Evolutionary conservation across 2,329 filamentous ascomycete genomes (phyloP), one percentile per base, ranked within the genome.

Genomic region (Orbilia blumenaviensis): DNA sequence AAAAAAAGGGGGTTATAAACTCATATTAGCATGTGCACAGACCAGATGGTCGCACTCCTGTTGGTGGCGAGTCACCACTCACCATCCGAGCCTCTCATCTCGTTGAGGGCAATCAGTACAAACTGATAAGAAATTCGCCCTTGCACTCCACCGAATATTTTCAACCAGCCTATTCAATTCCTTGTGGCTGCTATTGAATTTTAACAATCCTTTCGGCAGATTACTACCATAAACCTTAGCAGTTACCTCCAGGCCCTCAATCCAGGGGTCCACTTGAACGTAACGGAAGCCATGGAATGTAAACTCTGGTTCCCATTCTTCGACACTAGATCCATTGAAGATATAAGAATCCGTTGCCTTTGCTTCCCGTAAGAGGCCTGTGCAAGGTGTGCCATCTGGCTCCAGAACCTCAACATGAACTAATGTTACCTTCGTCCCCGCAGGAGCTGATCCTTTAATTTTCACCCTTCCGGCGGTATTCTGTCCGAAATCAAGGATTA

Each of bases 91-190:
- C 0, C 86, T 83, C 80, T 88, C 86, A 63, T 88, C 86, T 0
- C 86, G 83, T 76, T 88, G 86, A 0, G 87, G 87, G 77, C 86
- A 88, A 78, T 89, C 88, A 0, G 87, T 89, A 0, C 87, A 87
- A 0, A 89, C 81, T 0, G 84, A 85, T 2, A 89, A 78, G 78
- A 89, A 89, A 78, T 89, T 89, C 0, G 87, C 87, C 27, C 84
- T 84, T 85, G 88, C 88, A 3, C 84, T 85, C 88, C 88, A 89
- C 29, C 82, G 79, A 0, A 86, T 84, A 64, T 89, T 89, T 0
- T 83, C 64, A 77, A 89, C 85, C 3, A 90, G 83, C 50, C 85
- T 82, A 78, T 88, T 89, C 25, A 89, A 77, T 2, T 85, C 81
- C 0, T 78, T 52, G 54, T 89, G 81, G 0, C 87, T 89, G 67